A percentile compares a stretch with the other conserved stretches of the same genome.
phyloP scores from a whole-genome alignment of 225 moss, liverwort and hornwort genomes.

The Takakia lepidozioides region DNA sequence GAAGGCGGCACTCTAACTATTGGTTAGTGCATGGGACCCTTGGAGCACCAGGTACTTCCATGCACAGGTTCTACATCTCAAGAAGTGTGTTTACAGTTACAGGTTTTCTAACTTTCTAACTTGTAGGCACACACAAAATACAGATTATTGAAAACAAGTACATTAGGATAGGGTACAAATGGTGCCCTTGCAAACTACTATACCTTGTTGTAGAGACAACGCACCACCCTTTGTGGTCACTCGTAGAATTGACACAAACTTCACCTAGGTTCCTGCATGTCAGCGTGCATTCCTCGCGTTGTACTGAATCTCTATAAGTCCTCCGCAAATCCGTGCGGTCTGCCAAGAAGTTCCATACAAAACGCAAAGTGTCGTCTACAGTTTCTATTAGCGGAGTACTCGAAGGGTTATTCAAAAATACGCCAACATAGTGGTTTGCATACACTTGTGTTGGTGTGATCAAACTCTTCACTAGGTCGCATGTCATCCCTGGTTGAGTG shows the following conservation, averaged over 20 bases:
- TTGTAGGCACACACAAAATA: too few relatives aligned
- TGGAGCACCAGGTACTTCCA: too few relatives aligned
- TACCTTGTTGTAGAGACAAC: conserved; percentile 75
- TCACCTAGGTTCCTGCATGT: conserved; percentile 58
- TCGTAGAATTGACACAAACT: conserved; percentile 80
- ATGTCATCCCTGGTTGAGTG: conserved; percentile 60
- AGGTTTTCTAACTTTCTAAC: too few relatives aligned
- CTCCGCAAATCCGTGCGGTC: conserved; percentile 63
- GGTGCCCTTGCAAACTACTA: too few relatives aligned
- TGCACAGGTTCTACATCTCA: too few relatives aligned
- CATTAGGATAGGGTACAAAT: too few relatives aligned
- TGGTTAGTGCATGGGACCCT: too few relatives aligned
- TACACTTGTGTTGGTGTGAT: conserved; percentile 65
- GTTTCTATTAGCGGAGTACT: conserved; percentile 36
- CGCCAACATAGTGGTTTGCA: conserved; percentile 88
- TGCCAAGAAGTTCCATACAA: conserved; percentile 94
- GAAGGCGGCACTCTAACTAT: too few relatives aligned
- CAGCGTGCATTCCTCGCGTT: conserved; percentile 47
- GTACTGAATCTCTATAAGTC: conserved; percentile 7
- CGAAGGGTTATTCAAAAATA: conserved; percentile 58
- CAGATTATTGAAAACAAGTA: too few relatives aligned
- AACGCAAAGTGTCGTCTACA: conserved; percentile 72
- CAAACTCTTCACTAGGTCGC: conserved; percentile 69
- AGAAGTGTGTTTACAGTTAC: too few relatives aligned
- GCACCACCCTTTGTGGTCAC: conserved; percentile 53